These are phyloP conservation scores for Globomyces sp. DNA, from an alignment of 371 early-diverging fungal genomes.

Conservation along the genomic window DNA sequence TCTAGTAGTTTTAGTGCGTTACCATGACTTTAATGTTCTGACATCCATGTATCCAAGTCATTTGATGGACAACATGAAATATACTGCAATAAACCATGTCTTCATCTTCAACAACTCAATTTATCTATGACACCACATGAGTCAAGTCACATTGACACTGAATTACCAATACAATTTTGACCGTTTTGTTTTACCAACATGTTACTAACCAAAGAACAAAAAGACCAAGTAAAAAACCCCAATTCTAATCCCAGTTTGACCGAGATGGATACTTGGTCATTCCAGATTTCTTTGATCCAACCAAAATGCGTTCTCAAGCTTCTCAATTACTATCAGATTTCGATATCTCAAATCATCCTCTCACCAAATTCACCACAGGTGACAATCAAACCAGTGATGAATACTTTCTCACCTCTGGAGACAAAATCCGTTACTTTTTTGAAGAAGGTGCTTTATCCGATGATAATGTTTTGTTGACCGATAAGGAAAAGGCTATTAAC, in stretches of 20 bases:
- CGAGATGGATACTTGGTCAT: slow-evolving; percentile 68
- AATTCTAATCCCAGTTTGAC: slow-evolving; percentile 32
- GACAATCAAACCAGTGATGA: slow-evolving; percentile 79
- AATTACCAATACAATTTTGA: too few species aligned
- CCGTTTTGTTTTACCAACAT: not conserved
- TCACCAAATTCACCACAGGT: slow-evolving; percentile 78
- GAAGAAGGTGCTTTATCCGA: slow-evolving; percentile 79
- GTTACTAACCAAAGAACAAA: slow-evolving; percentile 4
- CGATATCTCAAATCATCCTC: slow-evolving; percentile 70
- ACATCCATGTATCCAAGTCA: too few species aligned
- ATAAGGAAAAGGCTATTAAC: slow-evolving; percentile 69
- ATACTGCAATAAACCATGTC: too few species aligned
- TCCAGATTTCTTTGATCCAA: slow-evolving; percentile 64
- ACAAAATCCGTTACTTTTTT: slow-evolving; percentile 85
- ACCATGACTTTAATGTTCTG: too few species aligned
- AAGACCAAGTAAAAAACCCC: not conserved
- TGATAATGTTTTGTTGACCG: slow-evolving; percentile 52
- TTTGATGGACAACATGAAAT: too few species aligned
- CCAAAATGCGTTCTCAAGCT: slow-evolving; percentile 55
- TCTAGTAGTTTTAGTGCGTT: too few species aligned
- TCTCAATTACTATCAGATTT: slow-evolving; percentile 61
- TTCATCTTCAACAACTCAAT: too few species aligned
- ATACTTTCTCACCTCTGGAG: slow-evolving; percentile 82
- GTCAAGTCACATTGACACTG: too few species aligned
- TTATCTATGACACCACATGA: too few species aligned